Conservation (phyloP, 495 filamentous ascomycete genomes). For the Penicillium pulvis region DNA sequence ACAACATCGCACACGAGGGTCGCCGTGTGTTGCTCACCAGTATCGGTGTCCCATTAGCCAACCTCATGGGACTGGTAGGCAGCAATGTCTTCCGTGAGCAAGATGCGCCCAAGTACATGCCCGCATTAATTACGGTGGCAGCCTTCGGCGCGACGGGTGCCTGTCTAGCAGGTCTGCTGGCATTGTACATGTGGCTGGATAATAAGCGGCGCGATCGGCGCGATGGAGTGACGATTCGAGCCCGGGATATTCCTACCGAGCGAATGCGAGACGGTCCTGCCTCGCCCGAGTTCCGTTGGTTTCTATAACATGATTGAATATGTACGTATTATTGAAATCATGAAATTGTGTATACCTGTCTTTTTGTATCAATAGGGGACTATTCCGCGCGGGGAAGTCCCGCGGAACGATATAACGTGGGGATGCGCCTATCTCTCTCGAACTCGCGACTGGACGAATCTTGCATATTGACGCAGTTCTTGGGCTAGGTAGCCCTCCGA, state of each 20-base stretch:
- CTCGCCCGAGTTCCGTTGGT: slow-evolving; percentile 68
- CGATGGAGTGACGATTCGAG: slow-evolving; percentile 60
- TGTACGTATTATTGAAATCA: too few species aligned
- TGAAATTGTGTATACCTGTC: too few species aligned
- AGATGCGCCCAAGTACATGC: slow-evolving; percentile 72
- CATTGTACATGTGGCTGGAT: slow-evolving; percentile 68
- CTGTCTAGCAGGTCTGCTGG: slow-evolving; percentile 57
- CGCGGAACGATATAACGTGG: too few species aligned
- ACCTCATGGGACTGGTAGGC: slow-evolving; percentile 73
- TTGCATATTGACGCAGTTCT: background rate
- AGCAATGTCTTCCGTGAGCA: slow-evolving; percentile 69
- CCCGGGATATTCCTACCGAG: slow-evolving; percentile 67
- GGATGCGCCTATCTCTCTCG: too few species aligned
- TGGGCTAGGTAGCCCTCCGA: too few species aligned
- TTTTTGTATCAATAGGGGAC: too few species aligned
- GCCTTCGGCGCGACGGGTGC: slow-evolving; percentile 66
- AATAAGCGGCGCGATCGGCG: slow-evolving; percentile 63
- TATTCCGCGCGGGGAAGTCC: too few species aligned
- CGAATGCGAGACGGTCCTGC: slow-evolving; percentile 64
- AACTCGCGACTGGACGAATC: too few species aligned
- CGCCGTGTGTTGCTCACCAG: slow-evolving; percentile 67
- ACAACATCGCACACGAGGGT: slow-evolving; percentile 75
- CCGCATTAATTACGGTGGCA: slow-evolving; percentile 69
- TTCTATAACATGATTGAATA: slow-evolving; percentile 24
- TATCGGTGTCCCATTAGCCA: slow-evolving; percentile 70